Evolutionary conservation across 164 flowering plant species (phyloP), one percentile per base, ranked within the genome.

Genomic region (Hamamelis virginiana): DNA sequence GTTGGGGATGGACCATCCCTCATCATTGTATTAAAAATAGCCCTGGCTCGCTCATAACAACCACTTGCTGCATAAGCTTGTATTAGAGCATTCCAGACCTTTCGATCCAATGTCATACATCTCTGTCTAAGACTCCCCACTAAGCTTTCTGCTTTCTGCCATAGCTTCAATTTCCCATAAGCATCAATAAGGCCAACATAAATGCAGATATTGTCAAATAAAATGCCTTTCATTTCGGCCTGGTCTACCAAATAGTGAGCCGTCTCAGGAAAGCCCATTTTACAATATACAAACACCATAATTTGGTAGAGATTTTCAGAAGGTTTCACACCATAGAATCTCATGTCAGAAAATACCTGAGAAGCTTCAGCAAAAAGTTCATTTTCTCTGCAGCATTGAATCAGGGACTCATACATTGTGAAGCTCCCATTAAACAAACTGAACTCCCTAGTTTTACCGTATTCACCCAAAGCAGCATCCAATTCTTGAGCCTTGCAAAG

Each of bases 1-100:
- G 92, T 90, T 19, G 99, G 99, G 59, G 80, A 72, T 62, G 97
- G 98, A 68, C 99, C 99, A 69, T 91, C 91, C 80, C 85, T 87
- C 90, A 86, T 85, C 98, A 96, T 92, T 18, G 83, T 90, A 77
- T 81, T 87, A 65, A 96, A 96, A 59, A 89, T 82, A 59, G 97
- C 98, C 77, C 97, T 84, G 51, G 99, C 96, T 74, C 85, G 82
- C 85, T 95, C 98, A 73, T 95, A 95, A 76, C 85, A 80, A 71
- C 99, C 99, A 76, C 81, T 83, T 68, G 80, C 78, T 66, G 98
- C 97, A 84, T 95, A 95, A 69, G 96, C 92, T 51, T 87, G 75
- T 69, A 96, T 85, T 58, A 96, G 72, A 44, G 96, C 90, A 81
- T 90, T 96, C 97, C 95, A 96, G 41, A 88, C 80, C 77, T 83